Evolutionary conservation across 148 eudicot species (phyloP), one percentile per base, ranked within the genome.

Genomic region (Nyssa sinensis): DNA sequence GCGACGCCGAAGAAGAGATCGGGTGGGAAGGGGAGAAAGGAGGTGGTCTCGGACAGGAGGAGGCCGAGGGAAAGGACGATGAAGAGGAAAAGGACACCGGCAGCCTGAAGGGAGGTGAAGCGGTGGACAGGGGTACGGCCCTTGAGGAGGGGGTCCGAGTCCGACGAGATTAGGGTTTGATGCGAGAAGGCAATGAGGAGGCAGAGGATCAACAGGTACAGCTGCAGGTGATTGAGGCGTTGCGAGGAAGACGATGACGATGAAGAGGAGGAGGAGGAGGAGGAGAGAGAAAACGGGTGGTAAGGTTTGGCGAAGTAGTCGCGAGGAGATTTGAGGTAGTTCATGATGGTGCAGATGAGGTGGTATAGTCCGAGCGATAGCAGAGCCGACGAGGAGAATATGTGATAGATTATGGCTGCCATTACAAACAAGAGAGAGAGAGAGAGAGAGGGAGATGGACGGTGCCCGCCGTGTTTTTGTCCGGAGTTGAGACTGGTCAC

Each of bases 41-140:
- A 69, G 59, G 91, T 84, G 68, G 83, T 14, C n/a, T 88, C 87
- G 25, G 92, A 87, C 78, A 85, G 74, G 74, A 85, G 81, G 75
- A 86, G 80, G 29, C 76, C 19, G 35, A 89, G 63, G 41, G 88
- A 67, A 69, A 94, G 83, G 75, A 91, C 27, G 76, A 89, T 75
- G 85, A 94, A 94, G 80, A 84, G 87, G 88, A 88, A 57, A 69
- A 85, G 13, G 66, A 92, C 78, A 76, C 81, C 78, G 68, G 97
- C 83, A 63, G 86, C 64, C 55, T 86, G 90, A 74, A 92, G 93
- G 30, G 98, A 90, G 69, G 88, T 81, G 86, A 94, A 79, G 66
- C 17, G 78, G 90, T 94, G 97, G 72, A 90, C 88, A 17, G 97
- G 90, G 25, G 91, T 78, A 29, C 82, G 85, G 65, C 97, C 97